These are phyloP conservation scores for Claviceps arundinis DNA, from an alignment of 2,329 filamentous ascomycete species.

Conservation along the genomic window DNA sequence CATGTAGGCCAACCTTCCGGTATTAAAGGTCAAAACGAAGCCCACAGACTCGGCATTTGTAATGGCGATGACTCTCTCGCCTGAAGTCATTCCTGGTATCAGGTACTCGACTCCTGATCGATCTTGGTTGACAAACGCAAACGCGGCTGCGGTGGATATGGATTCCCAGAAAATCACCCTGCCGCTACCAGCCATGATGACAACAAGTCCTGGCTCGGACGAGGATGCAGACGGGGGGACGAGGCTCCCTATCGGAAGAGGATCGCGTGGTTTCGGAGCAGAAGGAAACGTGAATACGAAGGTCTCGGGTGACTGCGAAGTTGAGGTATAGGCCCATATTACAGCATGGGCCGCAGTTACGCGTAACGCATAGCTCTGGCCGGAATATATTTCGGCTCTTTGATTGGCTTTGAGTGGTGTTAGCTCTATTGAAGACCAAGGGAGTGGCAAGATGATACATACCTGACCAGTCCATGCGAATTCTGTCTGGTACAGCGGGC, in stretches of 20 bases:
- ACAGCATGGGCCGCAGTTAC: conserved; percentile 73
- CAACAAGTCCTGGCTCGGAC: conserved; percentile 73
- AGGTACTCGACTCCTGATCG: conserved; percentile 65
- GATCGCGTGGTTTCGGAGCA: conserved; percentile 52
- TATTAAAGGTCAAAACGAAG: conserved; percentile 74
- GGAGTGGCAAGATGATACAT: conserved; percentile 24
- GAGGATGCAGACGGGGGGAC: conserved; percentile 65
- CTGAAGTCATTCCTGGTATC: conserved; percentile 61
- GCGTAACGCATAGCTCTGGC: conserved; percentile 61
- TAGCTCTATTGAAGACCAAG: background rate
- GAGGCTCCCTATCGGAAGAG: conserved; percentile 70
- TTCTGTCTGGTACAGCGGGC: conserved; percentile 65
- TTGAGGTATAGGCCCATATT: conserved; percentile 78
- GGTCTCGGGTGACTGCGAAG: conserved; percentile 56
- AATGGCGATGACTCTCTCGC: conserved; percentile 65
- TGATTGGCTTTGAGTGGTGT: conserved; percentile 36
- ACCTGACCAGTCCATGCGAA: conserved; percentile 55
- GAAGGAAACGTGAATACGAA: conserved; percentile 71
- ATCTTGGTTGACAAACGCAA: conserved; percentile 72
- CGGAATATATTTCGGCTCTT: conserved; percentile 52
- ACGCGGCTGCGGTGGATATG: conserved; percentile 73
- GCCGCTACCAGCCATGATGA: conserved; percentile 72
- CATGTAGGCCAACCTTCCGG: conserved; percentile 74
- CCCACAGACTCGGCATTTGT: conserved; percentile 76
- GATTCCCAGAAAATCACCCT: conserved; percentile 93